Evolutionary conservation across 2,329 filamentous ascomycete genomes (phyloP).

Genomic region (Diplodia mutila): DNA sequence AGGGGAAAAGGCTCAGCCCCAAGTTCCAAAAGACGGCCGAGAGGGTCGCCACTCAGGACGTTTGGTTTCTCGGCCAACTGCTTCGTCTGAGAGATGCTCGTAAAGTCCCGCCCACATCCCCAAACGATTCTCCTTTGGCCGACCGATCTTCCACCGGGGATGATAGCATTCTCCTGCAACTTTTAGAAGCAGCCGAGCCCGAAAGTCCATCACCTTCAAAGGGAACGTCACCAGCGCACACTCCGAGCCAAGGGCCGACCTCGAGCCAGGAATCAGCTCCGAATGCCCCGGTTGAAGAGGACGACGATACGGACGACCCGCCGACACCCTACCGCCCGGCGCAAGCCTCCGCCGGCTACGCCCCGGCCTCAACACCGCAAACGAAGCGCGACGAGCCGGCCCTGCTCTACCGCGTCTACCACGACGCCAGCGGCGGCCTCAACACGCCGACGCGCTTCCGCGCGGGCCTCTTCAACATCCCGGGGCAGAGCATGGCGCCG

Average conservation of each 20-base stretch:
- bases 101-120: background rate
- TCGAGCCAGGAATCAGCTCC: background rate
- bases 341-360: background rate
- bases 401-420: background rate
- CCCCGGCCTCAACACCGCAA: background rate
- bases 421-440: background rate
- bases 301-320: background rate
- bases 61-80: background rate
- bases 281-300: background rate
- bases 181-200: background rate
- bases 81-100: background rate
- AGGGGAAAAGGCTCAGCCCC: background rate
- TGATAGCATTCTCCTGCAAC: background rate
- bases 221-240: background rate
- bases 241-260: too few species aligned
- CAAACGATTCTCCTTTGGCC: background rate
- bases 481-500: background rate
- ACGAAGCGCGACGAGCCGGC: background rate
- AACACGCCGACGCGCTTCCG: background rate
- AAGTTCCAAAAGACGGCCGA: background rate
- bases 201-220: background rate
- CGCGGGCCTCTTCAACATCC: background rate
- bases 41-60: background rate
- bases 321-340: background rate
- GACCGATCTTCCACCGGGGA: background rate